phyloP scores from a whole-genome alignment of 2,329 filamentous ascomycete species.

The Fusarium irregulare region DNA sequence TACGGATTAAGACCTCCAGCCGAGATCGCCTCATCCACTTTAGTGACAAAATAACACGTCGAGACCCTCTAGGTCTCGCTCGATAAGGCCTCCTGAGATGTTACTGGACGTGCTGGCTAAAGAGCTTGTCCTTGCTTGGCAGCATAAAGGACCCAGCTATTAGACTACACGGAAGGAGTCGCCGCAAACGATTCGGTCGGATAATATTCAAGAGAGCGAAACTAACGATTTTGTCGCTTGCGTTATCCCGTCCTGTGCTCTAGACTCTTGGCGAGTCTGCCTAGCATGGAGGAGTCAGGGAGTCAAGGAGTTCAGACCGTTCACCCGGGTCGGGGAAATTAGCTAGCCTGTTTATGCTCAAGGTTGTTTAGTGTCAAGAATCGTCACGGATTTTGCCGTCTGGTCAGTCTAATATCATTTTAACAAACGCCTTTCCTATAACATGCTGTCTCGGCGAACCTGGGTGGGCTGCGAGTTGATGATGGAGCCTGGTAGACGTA shows the following conservation, averaged over 20 bases:
- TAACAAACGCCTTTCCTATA: not conserved
- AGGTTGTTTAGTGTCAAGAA: not conserved
- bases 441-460: not conserved
- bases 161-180: not conserved
- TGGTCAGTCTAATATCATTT: not conserved
- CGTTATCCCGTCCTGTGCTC: not conserved
- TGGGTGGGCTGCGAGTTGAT: not conserved
- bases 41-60: not conserved
- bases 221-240: not conserved
- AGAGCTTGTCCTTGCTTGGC: not conserved
- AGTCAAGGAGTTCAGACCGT: not conserved
- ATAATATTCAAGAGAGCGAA: not conserved
- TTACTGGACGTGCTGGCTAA: not conserved
- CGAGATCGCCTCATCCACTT: not conserved
- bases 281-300: not conserved
- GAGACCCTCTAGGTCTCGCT: not conserved
- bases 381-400: not conserved
- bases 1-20: slow-evolving; percentile 18
- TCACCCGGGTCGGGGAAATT: slow-evolving; percentile 7
- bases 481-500: not conserved
- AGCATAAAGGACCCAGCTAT: not conserved
- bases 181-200: not conserved
- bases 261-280: not conserved
- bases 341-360: slow-evolving; percentile 6
- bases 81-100: not conserved